These are phyloP conservation scores for Peronosclerospora sorghi DNA, from an alignment of 352 stramenopile genomes.

Conservation along the genomic window DNA sequence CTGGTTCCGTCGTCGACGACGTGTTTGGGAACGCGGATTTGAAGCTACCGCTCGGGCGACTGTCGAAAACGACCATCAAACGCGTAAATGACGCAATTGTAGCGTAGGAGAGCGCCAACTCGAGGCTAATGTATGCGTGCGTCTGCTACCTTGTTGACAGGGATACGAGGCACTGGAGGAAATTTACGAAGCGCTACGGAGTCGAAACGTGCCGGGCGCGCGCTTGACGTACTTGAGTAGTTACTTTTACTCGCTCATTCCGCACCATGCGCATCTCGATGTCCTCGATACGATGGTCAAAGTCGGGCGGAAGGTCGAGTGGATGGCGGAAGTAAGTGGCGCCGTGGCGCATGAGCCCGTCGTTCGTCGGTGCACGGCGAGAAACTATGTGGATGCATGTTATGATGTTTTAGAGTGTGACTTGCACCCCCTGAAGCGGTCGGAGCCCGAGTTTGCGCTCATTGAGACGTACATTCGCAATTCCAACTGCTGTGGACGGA, in stretches of 20 bases:
- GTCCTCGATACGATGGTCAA: slow-evolving; percentile 64
- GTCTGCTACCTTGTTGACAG: slow-evolving; percentile 9
- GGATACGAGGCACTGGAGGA: slow-evolving; percentile 53
- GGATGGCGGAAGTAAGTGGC: slow-evolving; percentile 42
- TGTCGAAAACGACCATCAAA: slow-evolving; percentile 52
- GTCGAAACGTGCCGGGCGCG: slow-evolving; percentile 24
- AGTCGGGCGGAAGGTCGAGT: slow-evolving; percentile 42
- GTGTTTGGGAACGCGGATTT: slow-evolving; percentile 28
- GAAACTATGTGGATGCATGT: slow-evolving; percentile 55
- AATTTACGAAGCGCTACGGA: slow-evolving; percentile 45
- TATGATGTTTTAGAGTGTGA: slow-evolving; percentile 42
- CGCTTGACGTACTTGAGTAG: slow-evolving; percentile 39
- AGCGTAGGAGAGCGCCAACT: not conserved
- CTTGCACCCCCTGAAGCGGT: slow-evolving; percentile 30
- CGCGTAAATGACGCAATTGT: slow-evolving; percentile 17
- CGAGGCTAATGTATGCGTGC: slow-evolving; percentile 1
- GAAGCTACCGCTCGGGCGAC: slow-evolving; percentile 36
- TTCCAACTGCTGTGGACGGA: slow-evolving; percentile 54
- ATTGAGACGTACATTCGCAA: slow-evolving; percentile 63
- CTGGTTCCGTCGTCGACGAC: slow-evolving; percentile 25
- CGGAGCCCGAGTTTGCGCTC: slow-evolving; percentile 36
- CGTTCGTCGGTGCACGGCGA: slow-evolving; percentile 24
- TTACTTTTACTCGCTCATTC: slow-evolving; percentile 60
- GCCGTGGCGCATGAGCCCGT: slow-evolving; percentile 32
- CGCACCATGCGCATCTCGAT: slow-evolving; percentile 35